Base-by-base conservation (phyloP, 225 moss, liverwort and hornwort genomes). In the Polytrichum formosum region DNA sequence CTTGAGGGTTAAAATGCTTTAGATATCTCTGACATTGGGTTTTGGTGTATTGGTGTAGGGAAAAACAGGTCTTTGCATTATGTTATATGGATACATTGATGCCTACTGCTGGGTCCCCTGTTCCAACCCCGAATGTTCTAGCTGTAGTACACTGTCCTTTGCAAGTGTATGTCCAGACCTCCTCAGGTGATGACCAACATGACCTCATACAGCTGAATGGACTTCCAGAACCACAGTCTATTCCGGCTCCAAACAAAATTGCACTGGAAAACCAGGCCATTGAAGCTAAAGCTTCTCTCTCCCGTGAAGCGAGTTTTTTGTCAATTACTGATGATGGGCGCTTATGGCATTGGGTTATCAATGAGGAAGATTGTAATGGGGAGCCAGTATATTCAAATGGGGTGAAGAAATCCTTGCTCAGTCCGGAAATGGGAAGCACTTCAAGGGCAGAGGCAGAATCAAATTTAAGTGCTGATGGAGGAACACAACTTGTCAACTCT, bases 281-380 rank as follows among this genome's bases (percentile, higher is more conserved):
- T 61, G 75, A 88, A 73, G 35, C 68, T 23, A 76, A 63, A 60
- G 66, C 58, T 65, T 33, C 66, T 27, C 74, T 70, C 55, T 28
- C 73, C 55, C 62, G 83, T 26, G 85, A 92, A 75, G 87, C 87
- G 60, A 92, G 91, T 7, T 84, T 98, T 70, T 77, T 98, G 61
- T 91, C 90, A 78, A 70, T 94, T 65, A 88, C 87, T 67, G 98
- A 94, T 67, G 98, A 98, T 87, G 98, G 98, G 70, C 90, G 90
- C 65, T 76, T 94, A 76, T 98, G 87, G 92, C 94, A 91, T 69
- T 98, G 98, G 98, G 85, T 88, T 68, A 85, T 94, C 69, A 79
- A 68, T 73, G 88, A 90, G 68, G 87, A 90, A 55, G 70, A 58
- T 63, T 28, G 73, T 68, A 77, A 72, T 53, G 81, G 65, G 58